Base-by-base conservation (phyloP, 2,329 filamentous ascomycete species). In the Exophiala oligosperma region DNA sequence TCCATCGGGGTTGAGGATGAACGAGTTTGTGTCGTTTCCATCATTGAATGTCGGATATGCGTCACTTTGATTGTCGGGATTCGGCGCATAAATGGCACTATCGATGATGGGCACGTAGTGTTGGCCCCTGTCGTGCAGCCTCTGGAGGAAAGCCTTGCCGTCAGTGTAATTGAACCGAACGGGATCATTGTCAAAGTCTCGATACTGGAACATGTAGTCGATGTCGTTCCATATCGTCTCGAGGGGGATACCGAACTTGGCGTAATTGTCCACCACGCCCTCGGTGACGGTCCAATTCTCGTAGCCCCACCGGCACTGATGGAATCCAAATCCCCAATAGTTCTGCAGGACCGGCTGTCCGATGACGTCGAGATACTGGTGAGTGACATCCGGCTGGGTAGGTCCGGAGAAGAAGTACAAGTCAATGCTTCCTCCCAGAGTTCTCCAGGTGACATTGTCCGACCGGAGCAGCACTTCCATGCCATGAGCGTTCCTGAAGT, bases 301-400 rank as follows among this genome's bases (percentile, higher is more conserved):
- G 70, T 94, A 94, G 0, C 90, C 91, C 86, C 90, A 94, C 59
- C 89, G 82, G 66, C 90, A 93, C 70, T 95, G 90, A 64, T 95
- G 91, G 69, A 82, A 93, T 0, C 91, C 91, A 60, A 95, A 84
- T 0, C 87, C 85, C 79, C 85, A 93, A 74, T 94, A 94, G 64
- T 89, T 86, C 69, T 92, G 88, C 84, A 93, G 86, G 0, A 86
- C 86, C 1, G 90, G 90, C 4, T 90, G 75, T 0, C 90, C 90
- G 52, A 87, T 77, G 1, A 86, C 82, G 53, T 82, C 85, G 62
- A 90, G 86, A 69, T 93, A 94, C 40, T 88, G 81, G 69, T 84
- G 84, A 14, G 85, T 89, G 24, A 92, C 85, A 11, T 87, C 82
- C 5, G 82, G 78, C 57, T 87, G 86, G 0, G 80, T 85, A 0